These are phyloP conservation scores for Neurospora sp. DNA, from an alignment of 495 filamentous ascomycete species.

Conservation along the genomic window DNA sequence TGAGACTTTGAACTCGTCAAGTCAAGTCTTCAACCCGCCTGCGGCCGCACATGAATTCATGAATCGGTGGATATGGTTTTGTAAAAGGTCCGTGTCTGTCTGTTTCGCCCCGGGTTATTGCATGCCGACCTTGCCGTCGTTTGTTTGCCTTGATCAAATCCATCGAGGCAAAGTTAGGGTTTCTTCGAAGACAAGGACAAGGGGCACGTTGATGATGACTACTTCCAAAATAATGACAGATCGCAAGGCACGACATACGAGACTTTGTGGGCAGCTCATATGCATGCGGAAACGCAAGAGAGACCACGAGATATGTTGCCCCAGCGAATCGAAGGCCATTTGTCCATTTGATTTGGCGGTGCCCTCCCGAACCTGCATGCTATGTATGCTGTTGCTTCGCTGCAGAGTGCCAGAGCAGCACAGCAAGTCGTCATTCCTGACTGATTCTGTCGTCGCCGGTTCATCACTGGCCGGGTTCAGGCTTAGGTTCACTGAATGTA, in stretches of 20 bases:
- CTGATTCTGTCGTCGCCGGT: no score
- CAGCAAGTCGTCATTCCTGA: neutral
- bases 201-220: neutral
- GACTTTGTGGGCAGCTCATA: neutral
- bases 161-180: neutral
- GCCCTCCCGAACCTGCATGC: neutral
- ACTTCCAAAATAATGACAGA: neutral
- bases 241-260: neutral
- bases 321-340: neutral
- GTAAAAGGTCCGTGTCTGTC: neutral
- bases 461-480: neutral
- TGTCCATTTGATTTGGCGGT: neutral
- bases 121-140: neutral
- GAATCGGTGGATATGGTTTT: neutral
- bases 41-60: neutral
- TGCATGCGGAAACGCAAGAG: neutral
- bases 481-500: neutral
- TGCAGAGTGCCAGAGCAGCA: neutral
- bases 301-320: neutral
- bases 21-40: neutral
- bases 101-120: neutral
- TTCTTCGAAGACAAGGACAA: neutral
- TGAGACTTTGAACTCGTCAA: neutral
- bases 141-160: neutral
- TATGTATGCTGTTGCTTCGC: neutral